Percentiles rank a stretch among this genome's conserved stretches.
Evolutionary conservation across 2,329 filamentous ascomycete genomes (phyloP).

Genomic region (Triangularia setosa): DNA sequence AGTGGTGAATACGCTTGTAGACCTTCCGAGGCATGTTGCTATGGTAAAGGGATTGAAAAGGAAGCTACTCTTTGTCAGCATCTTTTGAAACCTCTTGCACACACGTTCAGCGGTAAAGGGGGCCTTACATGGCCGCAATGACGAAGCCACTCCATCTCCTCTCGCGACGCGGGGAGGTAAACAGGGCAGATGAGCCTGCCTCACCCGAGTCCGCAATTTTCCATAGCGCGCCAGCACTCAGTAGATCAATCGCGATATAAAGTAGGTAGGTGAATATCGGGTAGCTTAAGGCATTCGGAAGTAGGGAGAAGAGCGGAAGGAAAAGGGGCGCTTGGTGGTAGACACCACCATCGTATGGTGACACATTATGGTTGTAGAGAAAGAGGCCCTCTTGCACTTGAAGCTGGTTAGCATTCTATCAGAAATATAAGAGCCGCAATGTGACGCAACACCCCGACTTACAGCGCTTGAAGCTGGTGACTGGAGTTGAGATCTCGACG

Average conservation of each 20-base stretch:
- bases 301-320: conserved; percentile 83
- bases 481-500: conserved; percentile 93
- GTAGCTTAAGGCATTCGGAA: conserved; percentile 65
- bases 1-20: conserved; percentile 84
- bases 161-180: conserved; percentile 71
- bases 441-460: conserved; percentile 35
- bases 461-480: conserved; percentile 98
- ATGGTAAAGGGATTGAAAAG: conserved; percentile 95
- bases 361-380: conserved; percentile 92
- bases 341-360: conserved; percentile 91
- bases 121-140: conserved; percentile 61
- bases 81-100: not conserved
- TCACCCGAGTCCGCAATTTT: conserved; percentile 79
- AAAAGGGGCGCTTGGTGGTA: conserved; percentile 81
- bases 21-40: conserved; percentile 82
- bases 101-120: conserved; percentile 28
- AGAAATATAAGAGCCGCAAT: not conserved
- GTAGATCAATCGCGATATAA: conserved; percentile 75
- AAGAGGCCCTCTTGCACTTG: conserved; percentile 94
- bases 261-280: conserved; percentile 75
- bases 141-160: conserved; percentile 71
- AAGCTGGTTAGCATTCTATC: conserved; percentile 3
- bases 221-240: conserved; percentile 75
- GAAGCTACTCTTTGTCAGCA: conserved; percentile 41
- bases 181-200: conserved; percentile 68